Evolutionary conservation across 768 basidiomycete genomes (phyloP), one percentile per base, ranked within the genome.

Genomic region (Boletus sp.): DNA sequence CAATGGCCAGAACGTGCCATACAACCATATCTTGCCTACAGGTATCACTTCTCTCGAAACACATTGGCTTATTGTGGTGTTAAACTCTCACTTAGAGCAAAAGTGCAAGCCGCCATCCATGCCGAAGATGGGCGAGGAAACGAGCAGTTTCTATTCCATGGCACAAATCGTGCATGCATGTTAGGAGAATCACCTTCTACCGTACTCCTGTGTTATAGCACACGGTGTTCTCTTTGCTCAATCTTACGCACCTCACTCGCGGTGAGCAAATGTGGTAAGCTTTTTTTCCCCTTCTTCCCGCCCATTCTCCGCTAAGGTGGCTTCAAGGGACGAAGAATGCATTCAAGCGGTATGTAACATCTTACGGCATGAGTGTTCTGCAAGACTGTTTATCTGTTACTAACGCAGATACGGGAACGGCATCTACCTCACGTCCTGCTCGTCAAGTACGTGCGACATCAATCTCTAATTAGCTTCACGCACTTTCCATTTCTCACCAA

Each of bases 81-180:
- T 61, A 3, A 52, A n/a, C 11, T 20, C 14, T 15, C n/a, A 29
- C 32, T n/a, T 20, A 61, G 60, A 41, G 37, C 41, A 3, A 52
- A 46, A 28, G 54, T 62, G 12, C 60, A 56, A 44, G 59, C 54
- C 9, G 40, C 47, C 18, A 52, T 12, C 8, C 36, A 45, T 3
- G 54, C 60, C 20, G 32, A 56, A 12, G 54, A 52, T 17, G 54
- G 54, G 12, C 46, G 32, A 15, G 59, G 60, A 33, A 61, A 61
- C n/a, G 59, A 61, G 6, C 55, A 49, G 7, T 47, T 47, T 35
- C 45, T 55, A n/a, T 61, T 61, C 29, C 59, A 60, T 29, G 58
- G 59, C 8, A 61, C 60, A 32, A 61, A 61, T 9, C 60, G 60
- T 39, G 59, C 60, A 15, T 61, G 50, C 28, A 15, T 61, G 47